A percentile compares a stretch with the other conserved stretches of the same genome.
Conservation (phyloP, 176 grass and related monocot species). For the Oryza officinalis region DNA sequence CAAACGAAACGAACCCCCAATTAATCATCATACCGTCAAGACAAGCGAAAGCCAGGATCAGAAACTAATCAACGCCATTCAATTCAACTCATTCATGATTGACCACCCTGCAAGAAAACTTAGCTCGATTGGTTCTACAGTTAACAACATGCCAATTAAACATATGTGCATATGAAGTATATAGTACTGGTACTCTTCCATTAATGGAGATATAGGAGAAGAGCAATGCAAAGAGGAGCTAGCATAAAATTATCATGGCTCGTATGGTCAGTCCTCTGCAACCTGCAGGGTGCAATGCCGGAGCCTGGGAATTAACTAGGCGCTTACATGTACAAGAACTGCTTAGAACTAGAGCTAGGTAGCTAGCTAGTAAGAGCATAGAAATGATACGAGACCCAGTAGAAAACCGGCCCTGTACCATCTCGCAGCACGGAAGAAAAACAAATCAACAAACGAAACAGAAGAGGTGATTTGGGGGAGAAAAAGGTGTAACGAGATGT, state of each 20-base stretch:
- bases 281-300: conserved; percentile 43
- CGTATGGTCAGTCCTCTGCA: conserved; percentile 38
- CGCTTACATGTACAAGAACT: conserved; percentile 53
- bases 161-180: conserved; percentile 2
- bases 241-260: conserved; percentile 58
- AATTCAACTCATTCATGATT: background rate
- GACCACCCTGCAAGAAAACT: conserved; percentile 4
- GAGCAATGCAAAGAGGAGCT: background rate
- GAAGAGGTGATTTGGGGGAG: conserved; percentile 3
- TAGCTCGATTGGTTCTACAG: background rate
- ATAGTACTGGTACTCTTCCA: background rate
- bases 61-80: background rate
- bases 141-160: conserved; percentile 28
- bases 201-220: conserved; percentile 26
- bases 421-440: conserved; percentile 33
- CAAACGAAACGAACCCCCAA: conserved; percentile 29
- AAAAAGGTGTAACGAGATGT: conserved; percentile 15
- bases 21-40: conserved; percentile 3
- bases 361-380: conserved; percentile 27
- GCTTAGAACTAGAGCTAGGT: conserved; percentile 42
- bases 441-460: conserved; percentile 32
- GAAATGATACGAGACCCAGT: conserved; percentile 35
- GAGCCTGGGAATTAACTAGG: conserved; percentile 41
- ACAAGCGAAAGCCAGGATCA: conserved; percentile 3
- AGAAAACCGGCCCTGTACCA: conserved; percentile 35